phyloP scores from a whole-genome alignment of 129 eudicot genomes.

The Silybum marianum region DNA sequence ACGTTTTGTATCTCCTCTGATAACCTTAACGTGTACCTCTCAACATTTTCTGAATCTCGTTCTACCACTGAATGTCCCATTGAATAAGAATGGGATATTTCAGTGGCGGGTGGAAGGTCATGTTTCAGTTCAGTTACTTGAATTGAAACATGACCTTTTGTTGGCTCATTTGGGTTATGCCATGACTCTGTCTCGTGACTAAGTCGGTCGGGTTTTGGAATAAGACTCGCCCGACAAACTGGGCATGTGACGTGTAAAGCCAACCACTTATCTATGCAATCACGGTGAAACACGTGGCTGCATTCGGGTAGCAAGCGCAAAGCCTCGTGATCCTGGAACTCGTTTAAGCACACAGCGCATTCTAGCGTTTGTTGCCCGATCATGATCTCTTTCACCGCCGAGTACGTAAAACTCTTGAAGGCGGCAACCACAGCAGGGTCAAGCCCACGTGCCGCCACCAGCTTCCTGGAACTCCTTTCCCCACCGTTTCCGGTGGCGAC shows the following conservation, averaged over 20 bases:
- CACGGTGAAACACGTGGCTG: constrained; percentile 51
- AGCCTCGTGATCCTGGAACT: constrained; percentile 44
- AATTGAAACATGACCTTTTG: constrained; percentile 10
- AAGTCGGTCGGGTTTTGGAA: constrained; percentile 22
- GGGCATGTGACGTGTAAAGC: constrained; percentile 54
- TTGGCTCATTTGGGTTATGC: background rate
- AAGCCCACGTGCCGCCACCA: constrained; percentile 32
- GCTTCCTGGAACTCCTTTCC: background rate
- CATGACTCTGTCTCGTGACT: background rate
- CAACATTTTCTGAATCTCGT: constrained; percentile 23
- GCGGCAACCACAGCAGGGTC: constrained; percentile 41
- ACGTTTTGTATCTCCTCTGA: constrained; percentile 30
- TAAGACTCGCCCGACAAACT: constrained; percentile 52
- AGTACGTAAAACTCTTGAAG: constrained; percentile 43
- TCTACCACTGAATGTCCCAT: constrained; percentile 31
- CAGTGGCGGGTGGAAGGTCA: background rate
- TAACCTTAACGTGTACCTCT: constrained; percentile 49
- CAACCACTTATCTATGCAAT: constrained; percentile 58
- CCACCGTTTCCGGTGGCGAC: background rate
- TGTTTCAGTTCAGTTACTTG: background rate
- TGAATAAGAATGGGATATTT: constrained; percentile 37
- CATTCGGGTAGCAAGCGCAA: constrained; percentile 55
- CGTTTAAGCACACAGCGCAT: constrained; percentile 58
- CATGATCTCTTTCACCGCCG: constrained; percentile 38
- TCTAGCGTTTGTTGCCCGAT: constrained; percentile 41